These are phyloP conservation scores for Viola pubescens DNA, from an alignment of 441 rosid genomes.

Conservation along the genomic window DNA sequence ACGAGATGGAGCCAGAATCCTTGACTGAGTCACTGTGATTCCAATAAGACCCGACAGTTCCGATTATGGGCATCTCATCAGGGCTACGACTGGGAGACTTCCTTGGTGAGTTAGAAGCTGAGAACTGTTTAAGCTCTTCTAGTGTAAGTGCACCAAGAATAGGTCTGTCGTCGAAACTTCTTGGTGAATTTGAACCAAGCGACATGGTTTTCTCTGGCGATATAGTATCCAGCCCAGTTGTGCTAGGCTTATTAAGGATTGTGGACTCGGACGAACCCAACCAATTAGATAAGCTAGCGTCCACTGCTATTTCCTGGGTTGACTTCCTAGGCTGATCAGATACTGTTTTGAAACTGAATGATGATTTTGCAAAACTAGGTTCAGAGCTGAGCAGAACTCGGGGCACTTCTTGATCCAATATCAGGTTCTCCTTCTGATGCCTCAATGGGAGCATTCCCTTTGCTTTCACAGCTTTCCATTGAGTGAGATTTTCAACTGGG, in stretches of 20 bases:
- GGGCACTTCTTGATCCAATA: constrained; percentile 29
- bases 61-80: constrained; percentile 63
- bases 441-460: constrained; percentile 34
- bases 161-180: constrained; percentile 51
- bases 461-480: constrained; percentile 70
- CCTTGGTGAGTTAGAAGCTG: constrained; percentile 49
- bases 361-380: constrained; percentile 23
- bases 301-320: constrained; percentile 39
- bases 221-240: constrained; percentile 15
- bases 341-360: constrained; percentile 27
- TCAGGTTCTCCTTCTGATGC: constrained; percentile 44
- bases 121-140: constrained; percentile 57
- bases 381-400: constrained; percentile 27
- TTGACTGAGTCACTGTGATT: constrained; percentile 26
- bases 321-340: constrained; percentile 23
- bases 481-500: constrained; percentile 73
- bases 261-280: constrained; percentile 50
- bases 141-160: constrained; percentile 52
- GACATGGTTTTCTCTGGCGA: constrained; percentile 30
- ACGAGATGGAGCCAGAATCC: constrained; percentile 36
- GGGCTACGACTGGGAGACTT: constrained; percentile 63
- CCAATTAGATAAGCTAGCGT: constrained; percentile 95
- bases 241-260: constrained; percentile 31
- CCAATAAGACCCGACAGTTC: constrained; percentile 68
- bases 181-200: constrained; percentile 30